Base-by-base conservation (phyloP, 495 filamentous ascomycete species). In the Lasiosphaeria ovina region DNA sequence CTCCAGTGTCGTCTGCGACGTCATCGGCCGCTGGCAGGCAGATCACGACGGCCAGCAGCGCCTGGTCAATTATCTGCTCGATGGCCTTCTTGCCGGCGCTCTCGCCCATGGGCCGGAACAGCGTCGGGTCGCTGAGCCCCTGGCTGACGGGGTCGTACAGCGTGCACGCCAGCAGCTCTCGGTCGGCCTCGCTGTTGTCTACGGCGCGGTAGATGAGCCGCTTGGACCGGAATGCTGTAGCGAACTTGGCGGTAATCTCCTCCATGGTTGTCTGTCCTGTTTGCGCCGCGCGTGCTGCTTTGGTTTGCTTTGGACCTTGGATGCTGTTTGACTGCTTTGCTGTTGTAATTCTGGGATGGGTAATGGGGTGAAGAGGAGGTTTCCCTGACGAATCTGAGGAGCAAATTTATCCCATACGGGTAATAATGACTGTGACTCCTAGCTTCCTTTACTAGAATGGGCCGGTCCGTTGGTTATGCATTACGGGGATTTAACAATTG, bases 161-260 rank as follows among this genome's bases (percentile, higher is more conserved):
- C 17, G 36, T 42, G 34, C 54, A 57, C 12, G 52, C 42, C 35
- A 55, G 54, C 3, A 72, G 38, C 36, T 66, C 16, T 34, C 12
- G 49, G 55, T 57, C 70, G n/a, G 58, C 60, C 14, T 59, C 59
- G 40, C 31, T 65, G n/a, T 66, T 57, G 44, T 74, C 72, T 17
- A 72, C 51, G 7, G 68, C 66, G 31, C 72, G 66, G 58, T 71
- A 74, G 52, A 71, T 51, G 10, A 74, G 72, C n/a, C 70, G 68
- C 50, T 65, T 51, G 6, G 72, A 71, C 33, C 62, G 69, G 50
- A 70, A 72, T 2, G 67, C 59, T 3, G 33, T 60, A 2, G 40
- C 16, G 17, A 63, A 58, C 6, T 32, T 42, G 24, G 34, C 12
- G 33, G 50, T 55, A 34, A 59, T 49, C 6, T 55, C 42, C 1